A percentile compares a stretch with the other conserved stretches of the same genome.
phyloP scores from a whole-genome alignment of 148 eudicot genomes.

The Fagopyrum homotropicum region DNA sequence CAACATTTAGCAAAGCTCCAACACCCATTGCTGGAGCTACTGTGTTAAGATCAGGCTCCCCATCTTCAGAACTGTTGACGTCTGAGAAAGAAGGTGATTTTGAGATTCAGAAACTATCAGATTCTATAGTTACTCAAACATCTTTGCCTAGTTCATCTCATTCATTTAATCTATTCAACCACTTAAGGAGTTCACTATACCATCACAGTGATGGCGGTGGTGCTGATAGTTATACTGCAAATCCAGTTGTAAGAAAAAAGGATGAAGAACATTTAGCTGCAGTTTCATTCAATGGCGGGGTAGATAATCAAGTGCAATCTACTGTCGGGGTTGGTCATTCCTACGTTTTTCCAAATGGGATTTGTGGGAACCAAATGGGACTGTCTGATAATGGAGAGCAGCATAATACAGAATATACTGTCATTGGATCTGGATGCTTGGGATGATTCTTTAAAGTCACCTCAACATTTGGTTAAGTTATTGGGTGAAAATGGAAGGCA shows the following conservation, averaged over 20 bases:
- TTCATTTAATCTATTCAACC: conserved; percentile 31
- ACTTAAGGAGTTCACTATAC: conserved; percentile 28
- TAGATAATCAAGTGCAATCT: conserved; percentile 30
- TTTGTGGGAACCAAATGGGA: not conserved
- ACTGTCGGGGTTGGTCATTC: conserved; percentile 30
- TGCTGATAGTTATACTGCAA: conserved; percentile 17
- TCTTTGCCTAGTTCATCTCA: conserved; percentile 30
- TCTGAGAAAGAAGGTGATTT: conserved; percentile 51
- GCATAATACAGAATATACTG: conserved; percentile 80
- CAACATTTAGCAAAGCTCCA: conserved; percentile 21
- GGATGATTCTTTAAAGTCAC: conserved; percentile 74
- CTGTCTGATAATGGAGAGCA: conserved; percentile 41
- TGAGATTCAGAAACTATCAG: conserved; percentile 48
- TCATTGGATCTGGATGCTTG: conserved; percentile 78
- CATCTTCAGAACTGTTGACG: conserved; percentile 22
- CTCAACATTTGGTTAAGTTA: conserved; percentile 61
- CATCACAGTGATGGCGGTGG: conserved; percentile 25
- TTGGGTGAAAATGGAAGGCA: conserved; percentile 58
- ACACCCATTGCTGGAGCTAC: conserved; percentile 17
- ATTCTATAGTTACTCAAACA: conserved; percentile 42
- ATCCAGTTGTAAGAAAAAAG: conserved; percentile 34
- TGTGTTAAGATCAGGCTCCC: conserved; percentile 26
- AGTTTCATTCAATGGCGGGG: conserved; percentile 36
- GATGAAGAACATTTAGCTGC: conserved; percentile 23
- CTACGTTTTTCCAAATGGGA: conserved; percentile 27